These are phyloP conservation scores for Rhododendron mucronatum DNA, from an alignment of 148 eudicot genomes.

Conservation along the genomic window DNA sequence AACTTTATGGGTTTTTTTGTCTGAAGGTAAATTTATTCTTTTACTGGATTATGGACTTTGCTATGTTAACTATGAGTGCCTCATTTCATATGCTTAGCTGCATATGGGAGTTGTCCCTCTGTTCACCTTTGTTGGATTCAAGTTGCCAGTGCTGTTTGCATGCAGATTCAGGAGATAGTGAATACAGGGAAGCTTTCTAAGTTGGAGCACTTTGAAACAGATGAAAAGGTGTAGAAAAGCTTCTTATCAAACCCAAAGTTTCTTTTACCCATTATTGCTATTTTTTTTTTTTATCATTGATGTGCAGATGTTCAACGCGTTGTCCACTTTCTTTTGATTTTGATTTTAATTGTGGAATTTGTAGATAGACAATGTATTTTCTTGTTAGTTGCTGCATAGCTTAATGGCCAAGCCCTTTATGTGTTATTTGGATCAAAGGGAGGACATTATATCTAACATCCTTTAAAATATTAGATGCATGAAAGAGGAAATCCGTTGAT, in stretches of 20 bases:
- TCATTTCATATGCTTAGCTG: background rate
- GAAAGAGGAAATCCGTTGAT: background rate
- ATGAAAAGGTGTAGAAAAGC: slow-evolving; percentile 65
- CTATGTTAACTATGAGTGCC: background rate
- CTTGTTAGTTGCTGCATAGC: background rate
- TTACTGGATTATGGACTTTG: no score
- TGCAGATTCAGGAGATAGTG: slow-evolving; percentile 91
- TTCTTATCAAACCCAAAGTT: background rate
- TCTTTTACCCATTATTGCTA: background rate
- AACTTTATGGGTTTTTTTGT: no score
- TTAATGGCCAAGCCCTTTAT: background rate
- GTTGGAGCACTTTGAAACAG: slow-evolving; percentile 92
- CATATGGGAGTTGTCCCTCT: background rate
- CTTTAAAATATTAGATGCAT: background rate
- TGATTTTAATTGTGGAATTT: background rate
- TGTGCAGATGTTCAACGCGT: background rate
- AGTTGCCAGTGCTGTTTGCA: background rate
- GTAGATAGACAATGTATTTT: background rate
- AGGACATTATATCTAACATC: background rate
- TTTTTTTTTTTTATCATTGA: background rate
- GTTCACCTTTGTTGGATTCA: background rate
- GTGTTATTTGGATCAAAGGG: background rate
- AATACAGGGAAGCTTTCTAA: slow-evolving; percentile 86
- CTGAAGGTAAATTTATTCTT: background rate
- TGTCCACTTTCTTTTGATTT: background rate